A percentile compares a stretch with the other conserved stretches of the same genome.
These are phyloP conservation scores for Hippophae rhamnoides DNA, from an alignment of 306 rosid genomes.

Conservation along the genomic window DNA sequence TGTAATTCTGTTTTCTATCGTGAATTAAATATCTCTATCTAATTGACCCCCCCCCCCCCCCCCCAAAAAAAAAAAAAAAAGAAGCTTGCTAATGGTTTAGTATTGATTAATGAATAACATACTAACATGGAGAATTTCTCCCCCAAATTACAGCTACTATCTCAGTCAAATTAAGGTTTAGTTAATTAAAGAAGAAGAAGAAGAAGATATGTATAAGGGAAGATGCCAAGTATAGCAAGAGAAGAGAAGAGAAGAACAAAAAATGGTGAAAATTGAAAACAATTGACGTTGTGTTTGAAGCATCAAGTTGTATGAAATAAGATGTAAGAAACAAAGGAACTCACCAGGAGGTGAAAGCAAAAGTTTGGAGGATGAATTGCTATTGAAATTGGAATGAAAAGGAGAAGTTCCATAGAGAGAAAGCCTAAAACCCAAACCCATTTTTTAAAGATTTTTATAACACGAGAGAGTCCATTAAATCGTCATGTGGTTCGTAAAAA, in stretches of 20 bases:
- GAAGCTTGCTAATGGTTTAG: too few species aligned
- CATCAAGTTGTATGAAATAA: not conserved
- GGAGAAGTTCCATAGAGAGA: slow-evolving; percentile 40
- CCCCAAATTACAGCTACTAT: too few species aligned
- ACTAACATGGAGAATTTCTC: too few species aligned
- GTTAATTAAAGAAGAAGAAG: too few species aligned
- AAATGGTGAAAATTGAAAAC: not conserved
- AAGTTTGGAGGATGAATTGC: slow-evolving; percentile 31
- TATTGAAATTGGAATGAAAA: slow-evolving; percentile 35
- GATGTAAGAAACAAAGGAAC: slow-evolving; percentile 9
- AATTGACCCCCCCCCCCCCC: too few species aligned
- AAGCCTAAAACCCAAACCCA: slow-evolving; percentile 63
- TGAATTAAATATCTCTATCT: too few species aligned
- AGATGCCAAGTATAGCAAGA: not conserved
- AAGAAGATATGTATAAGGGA: too few species aligned
- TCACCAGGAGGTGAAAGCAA: slow-evolving; percentile 50
- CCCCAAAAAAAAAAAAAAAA: too few species aligned
- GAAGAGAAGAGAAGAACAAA: not conserved
- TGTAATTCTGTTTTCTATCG: too few species aligned
- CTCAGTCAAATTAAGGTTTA: too few species aligned
- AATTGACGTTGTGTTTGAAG: not conserved
- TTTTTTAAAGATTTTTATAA: not conserved
- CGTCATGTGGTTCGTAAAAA: slow-evolving; percentile 12
- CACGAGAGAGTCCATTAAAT: slow-evolving; percentile 35
- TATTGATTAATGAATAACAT: too few species aligned